Evolutionary conservation across 805 yeast genomes (phyloP).

Genomic region (Saccharomycopsis vini): DNA sequence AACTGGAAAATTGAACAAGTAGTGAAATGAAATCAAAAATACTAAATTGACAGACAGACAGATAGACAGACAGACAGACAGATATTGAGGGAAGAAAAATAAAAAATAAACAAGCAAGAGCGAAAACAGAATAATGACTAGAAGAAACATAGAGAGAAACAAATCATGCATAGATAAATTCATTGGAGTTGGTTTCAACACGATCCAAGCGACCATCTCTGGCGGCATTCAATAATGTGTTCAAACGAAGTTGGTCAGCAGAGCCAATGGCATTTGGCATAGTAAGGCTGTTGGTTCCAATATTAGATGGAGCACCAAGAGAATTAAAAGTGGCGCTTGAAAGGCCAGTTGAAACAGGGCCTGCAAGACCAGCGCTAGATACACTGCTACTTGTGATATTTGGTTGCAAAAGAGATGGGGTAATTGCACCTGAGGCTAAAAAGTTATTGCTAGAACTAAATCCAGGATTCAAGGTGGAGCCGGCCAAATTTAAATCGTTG

Average conservation of each 20-base stretch:
- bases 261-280: conserved; percentile 19
- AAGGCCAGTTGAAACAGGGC: conserved; percentile 1
- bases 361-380: conserved; percentile 19
- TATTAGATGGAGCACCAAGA: background rate
- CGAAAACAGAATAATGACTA: background rate
- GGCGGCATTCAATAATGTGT: conserved; percentile 45
- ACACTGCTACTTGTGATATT: conserved; percentile 14
- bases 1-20: no score
- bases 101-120: background rate
- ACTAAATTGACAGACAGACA: no score
- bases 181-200: conserved; percentile 39
- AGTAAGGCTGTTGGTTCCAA: background rate
- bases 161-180: conserved; percentile 20
- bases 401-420: background rate
- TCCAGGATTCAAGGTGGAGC: no score
- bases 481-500: background rate
- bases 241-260: conserved; percentile 32
- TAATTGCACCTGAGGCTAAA: background rate
- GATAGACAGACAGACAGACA: no score
- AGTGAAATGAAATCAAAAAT: no score
- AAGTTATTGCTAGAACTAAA: background rate
- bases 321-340: background rate
- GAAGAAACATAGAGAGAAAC: background rate
- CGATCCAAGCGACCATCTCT: conserved; percentile 48
- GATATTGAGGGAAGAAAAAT: background rate